Base-by-base conservation (phyloP, 768 basidiomycete genomes). In the Suillus weaverae region DNA sequence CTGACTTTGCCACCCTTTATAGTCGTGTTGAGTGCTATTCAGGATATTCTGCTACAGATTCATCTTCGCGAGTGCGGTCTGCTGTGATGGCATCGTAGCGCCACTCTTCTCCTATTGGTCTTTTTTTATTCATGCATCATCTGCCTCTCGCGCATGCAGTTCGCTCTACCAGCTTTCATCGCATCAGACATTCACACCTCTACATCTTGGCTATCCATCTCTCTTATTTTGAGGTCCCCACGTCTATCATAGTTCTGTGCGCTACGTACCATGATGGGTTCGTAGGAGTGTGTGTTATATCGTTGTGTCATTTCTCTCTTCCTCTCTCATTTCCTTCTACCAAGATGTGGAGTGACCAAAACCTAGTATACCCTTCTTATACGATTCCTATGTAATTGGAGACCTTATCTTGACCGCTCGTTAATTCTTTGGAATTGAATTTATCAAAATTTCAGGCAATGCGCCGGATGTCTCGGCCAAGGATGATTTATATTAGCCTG, bases 1-100 rank as follows among this genome's bases (percentile, higher is more conserved):
- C 61, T 22, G 30, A 60, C n/a, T 36, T 60, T 69, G 38, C 68
- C 18, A n/a, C 9, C 48, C 9, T 10, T 30, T 38, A 22, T 65
- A 86, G 85, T 94, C 79, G 91, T 94, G 43, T 77, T 95, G 72
- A 91, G 88, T 71, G 92, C 93, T 3, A 93, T 94, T 69, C 93
- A 94, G 75, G 93, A 94, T 70, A 94, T 94, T 70, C 85, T 95
- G 41, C 82, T 95, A 61, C 93, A 94, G 71, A 82, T 93, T 41
- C 92, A 95, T 74, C 79, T 94, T 66, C 86, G 92, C 66, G 93
- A 95, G 75, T 94, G 92, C 70, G 92, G 93, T 62, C 83, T 94
- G 68, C 82, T 95, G 70, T 76, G 69, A 76, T 65, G 5, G 44
- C 18, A 33, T 14, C n/a, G 43, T 18, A 50, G 14, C 22, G 46